Conservation (phyloP, 2,329 filamentous ascomycete genomes). For the Colletotrichum coccodes region DNA sequence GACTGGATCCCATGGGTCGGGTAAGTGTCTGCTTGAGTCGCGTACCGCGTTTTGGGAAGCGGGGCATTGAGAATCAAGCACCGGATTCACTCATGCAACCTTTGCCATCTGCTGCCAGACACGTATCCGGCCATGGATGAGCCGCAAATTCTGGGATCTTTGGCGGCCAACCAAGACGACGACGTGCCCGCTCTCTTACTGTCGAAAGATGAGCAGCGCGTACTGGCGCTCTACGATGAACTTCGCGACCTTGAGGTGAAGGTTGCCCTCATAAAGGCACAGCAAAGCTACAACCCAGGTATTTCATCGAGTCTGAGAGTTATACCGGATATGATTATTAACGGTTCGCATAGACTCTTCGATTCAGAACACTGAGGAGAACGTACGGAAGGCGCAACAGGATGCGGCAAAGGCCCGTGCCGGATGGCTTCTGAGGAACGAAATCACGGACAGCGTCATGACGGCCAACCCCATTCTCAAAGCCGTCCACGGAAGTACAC, state of each 20-base stretch:
- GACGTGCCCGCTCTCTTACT: constrained; percentile 58
- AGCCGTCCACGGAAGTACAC: constrained; percentile 76
- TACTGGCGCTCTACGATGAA: constrained; percentile 77
- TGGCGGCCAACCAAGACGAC: constrained; percentile 42
- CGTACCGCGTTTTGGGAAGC: constrained; percentile 20
- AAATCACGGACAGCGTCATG: constrained; percentile 74
- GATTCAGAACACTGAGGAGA: constrained; percentile 3
- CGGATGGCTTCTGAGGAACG: constrained; percentile 74
- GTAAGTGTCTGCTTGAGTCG: background rate
- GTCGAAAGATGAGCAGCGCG: constrained; percentile 72
- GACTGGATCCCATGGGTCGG: constrained; percentile 2
- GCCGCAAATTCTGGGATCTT: constrained; percentile 1
- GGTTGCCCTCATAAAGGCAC: constrained; percentile 71
- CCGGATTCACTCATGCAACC: background rate
- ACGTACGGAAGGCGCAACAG: constrained; percentile 66
- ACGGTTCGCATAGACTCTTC: background rate
- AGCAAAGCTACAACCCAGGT: constrained; percentile 51
- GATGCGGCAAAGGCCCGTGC: constrained; percentile 78
- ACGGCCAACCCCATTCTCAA: constrained; percentile 81
- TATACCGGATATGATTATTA: background rate
- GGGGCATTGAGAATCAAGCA: constrained; percentile 1
- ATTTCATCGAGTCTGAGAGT: background rate
- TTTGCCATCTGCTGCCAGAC: background rate
- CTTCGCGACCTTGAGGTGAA: constrained; percentile 79
- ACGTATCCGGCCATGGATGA: constrained; percentile 39